phyloP scores from a whole-genome alignment of 306 rosid species.

The Delonix regia region DNA sequence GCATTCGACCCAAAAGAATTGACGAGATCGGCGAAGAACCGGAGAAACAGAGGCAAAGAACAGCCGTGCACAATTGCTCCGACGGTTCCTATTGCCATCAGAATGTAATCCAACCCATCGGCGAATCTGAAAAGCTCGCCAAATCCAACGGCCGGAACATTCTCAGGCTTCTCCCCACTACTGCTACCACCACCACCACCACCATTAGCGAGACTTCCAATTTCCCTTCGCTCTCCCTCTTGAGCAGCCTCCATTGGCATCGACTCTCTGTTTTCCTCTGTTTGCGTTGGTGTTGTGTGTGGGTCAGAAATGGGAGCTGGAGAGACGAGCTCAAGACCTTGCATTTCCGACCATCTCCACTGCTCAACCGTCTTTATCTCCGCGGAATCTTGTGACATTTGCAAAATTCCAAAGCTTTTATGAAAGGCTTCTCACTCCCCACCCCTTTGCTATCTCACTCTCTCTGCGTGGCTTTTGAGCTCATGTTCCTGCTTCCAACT shows the following conservation, averaged over 20 bases:
- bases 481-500: conserved; percentile 35
- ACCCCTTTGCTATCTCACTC: conserved; percentile 49
- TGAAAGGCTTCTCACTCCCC: conserved; percentile 40
- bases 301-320: conserved; percentile 44
- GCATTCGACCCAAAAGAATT: conserved; percentile 88
- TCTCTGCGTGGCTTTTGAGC: conserved; percentile 50
- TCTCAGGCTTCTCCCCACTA: conserved; percentile 57
- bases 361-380: conserved; percentile 87
- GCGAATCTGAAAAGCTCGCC: conserved; percentile 77
- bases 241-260: conserved; percentile 30
- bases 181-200: not conserved
- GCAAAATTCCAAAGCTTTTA: conserved; percentile 61
- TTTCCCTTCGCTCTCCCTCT: conserved; percentile 37
- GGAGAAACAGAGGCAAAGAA: conserved; percentile 79
- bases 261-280: conserved; percentile 15
- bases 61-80: conserved; percentile 94
- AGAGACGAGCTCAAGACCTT: conserved; percentile 78
- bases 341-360: conserved; percentile 99
- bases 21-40: conserved; percentile 95
- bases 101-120: conserved; percentile 74
- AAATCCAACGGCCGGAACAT: conserved; percentile 58
- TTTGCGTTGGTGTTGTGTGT: conserved; percentile 25
- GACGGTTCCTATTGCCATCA: conserved; percentile 74
- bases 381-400: conserved; percentile 85
- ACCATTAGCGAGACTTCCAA: conserved; percentile 41